Base-by-base conservation (phyloP, 306 rosid genomes). In the Vachellia pachyceras region DNA sequence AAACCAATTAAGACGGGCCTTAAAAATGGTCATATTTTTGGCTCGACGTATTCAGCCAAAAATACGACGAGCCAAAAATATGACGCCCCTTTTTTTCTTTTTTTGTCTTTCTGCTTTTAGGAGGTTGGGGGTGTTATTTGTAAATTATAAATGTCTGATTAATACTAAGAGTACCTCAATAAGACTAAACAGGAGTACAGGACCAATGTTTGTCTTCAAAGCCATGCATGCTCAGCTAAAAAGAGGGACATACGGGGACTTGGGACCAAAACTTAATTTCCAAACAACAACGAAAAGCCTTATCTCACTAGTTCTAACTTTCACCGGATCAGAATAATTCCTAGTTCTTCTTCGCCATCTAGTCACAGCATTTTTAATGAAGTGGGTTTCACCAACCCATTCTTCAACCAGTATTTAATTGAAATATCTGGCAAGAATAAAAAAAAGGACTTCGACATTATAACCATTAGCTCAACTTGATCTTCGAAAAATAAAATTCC, bases 1-100 rank as follows among this genome's bases (percentile, higher is more conserved):
- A 77, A 25, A 69, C 33, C 44, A 39, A 75, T 76, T 65, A 60
- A 69, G 67, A n/a, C n/a, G n/a, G n/a, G n/a, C n/a, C n/a, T n/a
- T n/a, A n/a, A n/a, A n/a, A n/a, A n/a, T n/a, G n/a, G n/a, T n/a
- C n/a, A n/a, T n/a, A n/a, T n/a, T n/a, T n/a, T n/a, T n/a, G n/a
- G n/a, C n/a, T n/a, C n/a, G n/a, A n/a, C n/a, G n/a, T n/a, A n/a
- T n/a, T n/a, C n/a, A n/a, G n/a, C n/a, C n/a, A n/a, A n/a, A n/a
- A n/a, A n/a, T n/a, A n/a, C n/a, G n/a, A n/a, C n/a, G 69, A 76
- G 75, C 80, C 37, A 55, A 44, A 64, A 37, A 54, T 35, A 47
- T 35, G 66, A 37, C 9, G 6, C 50, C 73, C 73, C 9, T 10
- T 9, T 17, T 20, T 8, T 40, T n/a, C 22, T 68, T 17, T 68